These are phyloP conservation scores for Arxiozyma telluris DNA, from an alignment of 1,139 yeast genomes.

Conservation along the genomic window DNA sequence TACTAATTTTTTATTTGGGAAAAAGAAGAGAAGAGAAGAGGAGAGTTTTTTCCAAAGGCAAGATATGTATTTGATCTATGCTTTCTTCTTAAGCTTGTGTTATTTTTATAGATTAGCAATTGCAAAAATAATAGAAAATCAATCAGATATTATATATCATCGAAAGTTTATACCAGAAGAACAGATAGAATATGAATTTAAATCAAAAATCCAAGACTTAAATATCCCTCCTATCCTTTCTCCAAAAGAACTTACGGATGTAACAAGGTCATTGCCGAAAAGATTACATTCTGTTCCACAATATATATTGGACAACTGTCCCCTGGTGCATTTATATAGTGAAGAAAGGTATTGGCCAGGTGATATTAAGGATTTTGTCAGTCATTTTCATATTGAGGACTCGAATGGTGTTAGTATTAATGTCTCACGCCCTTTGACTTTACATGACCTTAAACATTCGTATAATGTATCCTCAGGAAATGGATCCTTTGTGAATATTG, in stretches of 20 bases:
- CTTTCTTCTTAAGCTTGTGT: not conserved
- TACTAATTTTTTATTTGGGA: no score
- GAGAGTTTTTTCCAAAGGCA: not conserved
- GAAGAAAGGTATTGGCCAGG: conserved; percentile 86
- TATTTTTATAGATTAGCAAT: not conserved
- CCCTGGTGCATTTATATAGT: conserved; percentile 76
- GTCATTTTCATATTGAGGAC: conserved; percentile 44
- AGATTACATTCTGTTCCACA: conserved; percentile 50
- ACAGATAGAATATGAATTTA: not conserved
- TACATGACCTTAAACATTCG: conserved; percentile 2
- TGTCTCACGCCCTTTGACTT: conserved; percentile 28
- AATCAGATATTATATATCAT: not conserved
- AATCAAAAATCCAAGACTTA: not conserved
- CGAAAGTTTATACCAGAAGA: not conserved
- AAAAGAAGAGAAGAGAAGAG: not conserved
- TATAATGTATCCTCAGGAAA: conserved; percentile 3
- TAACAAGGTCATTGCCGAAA: conserved; percentile 18
- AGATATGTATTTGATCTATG: not conserved
- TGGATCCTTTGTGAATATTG: conserved; percentile 14
- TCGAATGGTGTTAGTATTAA: conserved; percentile 10
- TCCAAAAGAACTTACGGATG: conserved; percentile 20
- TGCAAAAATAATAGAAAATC: not conserved
- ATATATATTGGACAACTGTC: conserved; percentile 67
- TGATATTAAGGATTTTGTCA: conserved; percentile 62
- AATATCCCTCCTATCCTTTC: conserved; percentile 18